A percentile compares a stretch with the other conserved stretches of the same genome.
Evolutionary conservation across 1,284 basidiomycete species (phyloP).

Genomic region (Malassezia vespertilionis): DNA sequence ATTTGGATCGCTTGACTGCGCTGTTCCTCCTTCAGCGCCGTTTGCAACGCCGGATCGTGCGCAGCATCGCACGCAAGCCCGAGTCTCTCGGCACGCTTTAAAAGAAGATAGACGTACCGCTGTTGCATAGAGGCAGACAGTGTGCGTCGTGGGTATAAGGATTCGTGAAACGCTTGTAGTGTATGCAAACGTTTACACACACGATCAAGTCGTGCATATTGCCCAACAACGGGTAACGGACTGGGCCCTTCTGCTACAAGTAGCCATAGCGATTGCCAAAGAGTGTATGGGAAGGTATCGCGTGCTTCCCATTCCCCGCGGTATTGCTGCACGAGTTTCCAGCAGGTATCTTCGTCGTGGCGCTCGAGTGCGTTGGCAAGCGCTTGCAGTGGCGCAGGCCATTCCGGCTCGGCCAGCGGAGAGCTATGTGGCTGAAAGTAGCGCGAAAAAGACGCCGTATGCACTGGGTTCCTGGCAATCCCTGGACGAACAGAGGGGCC

Average conservation of each 20-base stretch:
- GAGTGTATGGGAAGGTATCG: background rate
- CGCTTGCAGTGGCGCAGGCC: background rate
- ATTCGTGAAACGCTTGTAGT: background rate
- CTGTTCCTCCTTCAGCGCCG: background rate
- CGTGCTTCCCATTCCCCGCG: background rate
- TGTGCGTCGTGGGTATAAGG: background rate
- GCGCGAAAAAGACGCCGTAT: constrained; percentile 4
- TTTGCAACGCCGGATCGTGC: background rate
- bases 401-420: background rate
- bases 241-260: constrained; percentile 10
- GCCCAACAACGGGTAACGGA: background rate
- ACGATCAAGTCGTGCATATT: constrained; percentile 6
- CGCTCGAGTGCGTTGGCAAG: constrained; percentile 2
- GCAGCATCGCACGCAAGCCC: background rate
- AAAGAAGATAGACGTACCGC: constrained; percentile 11
- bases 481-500: too few species aligned
- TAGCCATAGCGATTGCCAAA: constrained; percentile 7
- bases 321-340: background rate
- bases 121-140: background rate
- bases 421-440: constrained; percentile 7
- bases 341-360: constrained; percentile 3
- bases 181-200: constrained; percentile 3
- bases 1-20: background rate
- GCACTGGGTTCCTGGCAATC: too few species aligned
- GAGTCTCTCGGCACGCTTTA: constrained; percentile 12